Base-by-base conservation (phyloP, 1,139 yeast genomes). In the Kurtzmaniella quercitrusa region DNA sequence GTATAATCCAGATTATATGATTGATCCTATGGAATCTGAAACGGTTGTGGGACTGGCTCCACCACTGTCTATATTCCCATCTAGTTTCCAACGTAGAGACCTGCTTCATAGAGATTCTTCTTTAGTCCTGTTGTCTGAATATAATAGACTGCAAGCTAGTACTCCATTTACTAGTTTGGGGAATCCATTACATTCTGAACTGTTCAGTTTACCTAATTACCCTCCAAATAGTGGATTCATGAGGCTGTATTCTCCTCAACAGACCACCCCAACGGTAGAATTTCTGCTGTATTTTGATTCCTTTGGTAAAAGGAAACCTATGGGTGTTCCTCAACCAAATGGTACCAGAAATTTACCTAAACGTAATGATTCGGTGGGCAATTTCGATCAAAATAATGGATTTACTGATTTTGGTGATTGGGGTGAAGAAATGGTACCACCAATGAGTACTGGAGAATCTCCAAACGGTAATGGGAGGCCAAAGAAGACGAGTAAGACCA, bases 121-220 rank as follows among this genome's bases (percentile, higher is more conserved):
- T 2, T 19, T 43, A 4, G 44, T 43, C 9, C 42, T 45, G 34
- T 21, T 43, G 7, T 41, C 46, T 9, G 46, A 43, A 2, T 43
- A 33, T 37, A 19, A 37, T 12, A 16, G 46, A n/a, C 27, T 19
- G 36, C 43, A 41, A 15, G 34, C 34, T 10, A 37, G 34, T 19
- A 34, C 43, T 14, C 43, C 43, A n/a, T 37, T 25, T 18, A 29
- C 37, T 21, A 17, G 25, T 12, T n/a, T 36, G 12, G 38, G 38
- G 3, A 19, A 36, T n/a, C 38, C 25, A 8, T 19, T 36, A 25
- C 15, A 18, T 36, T 36, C 27, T 4, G 38, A 36, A 21, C 38
- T 36, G 38, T 36, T 36, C 10, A 36, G 38, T 36, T 36, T 36
- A 21, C 38, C 38, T 5, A 36, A 36, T 12, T 36, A 36, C 16